Percentiles rank a stretch among this genome's conserved stretches.
Conservation (phyloP, 2,329 filamentous ascomycete genomes). For the Stemphylium beticola region DNA sequence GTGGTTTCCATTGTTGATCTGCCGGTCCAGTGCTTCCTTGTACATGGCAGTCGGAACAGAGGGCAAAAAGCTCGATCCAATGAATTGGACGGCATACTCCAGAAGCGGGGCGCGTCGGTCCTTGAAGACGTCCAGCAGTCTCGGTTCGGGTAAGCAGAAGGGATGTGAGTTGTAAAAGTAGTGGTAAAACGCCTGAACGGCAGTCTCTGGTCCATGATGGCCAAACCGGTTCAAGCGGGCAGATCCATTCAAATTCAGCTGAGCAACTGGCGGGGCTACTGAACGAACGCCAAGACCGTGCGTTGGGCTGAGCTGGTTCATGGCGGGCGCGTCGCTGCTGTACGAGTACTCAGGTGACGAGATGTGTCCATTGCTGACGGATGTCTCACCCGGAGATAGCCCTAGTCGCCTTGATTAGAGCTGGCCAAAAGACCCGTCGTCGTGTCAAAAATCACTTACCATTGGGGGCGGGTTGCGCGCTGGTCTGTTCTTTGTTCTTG, state of each 20-base stretch:
- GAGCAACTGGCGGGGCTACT: constrained; percentile 29
- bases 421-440: background rate
- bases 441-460: constrained; percentile 22
- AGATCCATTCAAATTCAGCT: constrained; percentile 44
- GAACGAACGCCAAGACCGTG: constrained; percentile 27
- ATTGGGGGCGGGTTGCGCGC: constrained; percentile 26
- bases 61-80: constrained; percentile 62
- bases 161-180: constrained; percentile 64
- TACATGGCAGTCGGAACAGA: constrained; percentile 54
- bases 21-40: constrained; percentile 46
- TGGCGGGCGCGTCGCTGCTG: constrained; percentile 29
- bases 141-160: constrained; percentile 59
- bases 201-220: constrained; percentile 36
- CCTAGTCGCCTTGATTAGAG: constrained; percentile 9
- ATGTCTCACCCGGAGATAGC: constrained; percentile 15
- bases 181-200: constrained; percentile 48
- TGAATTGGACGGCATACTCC: constrained; percentile 62
- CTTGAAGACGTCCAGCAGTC: constrained; percentile 50
- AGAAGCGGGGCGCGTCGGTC: constrained; percentile 52
- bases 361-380: constrained; percentile 29
- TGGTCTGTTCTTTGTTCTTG: constrained; percentile 44
- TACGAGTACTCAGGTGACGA: constrained; percentile 43
- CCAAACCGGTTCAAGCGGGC: constrained; percentile 39
- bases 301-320: constrained; percentile 34
- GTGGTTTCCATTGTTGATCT: constrained; percentile 40